Evolutionary conservation across 306 rosid genomes (phyloP), one percentile per base, ranked within the genome.

Genomic region (Quercus ilex): DNA sequence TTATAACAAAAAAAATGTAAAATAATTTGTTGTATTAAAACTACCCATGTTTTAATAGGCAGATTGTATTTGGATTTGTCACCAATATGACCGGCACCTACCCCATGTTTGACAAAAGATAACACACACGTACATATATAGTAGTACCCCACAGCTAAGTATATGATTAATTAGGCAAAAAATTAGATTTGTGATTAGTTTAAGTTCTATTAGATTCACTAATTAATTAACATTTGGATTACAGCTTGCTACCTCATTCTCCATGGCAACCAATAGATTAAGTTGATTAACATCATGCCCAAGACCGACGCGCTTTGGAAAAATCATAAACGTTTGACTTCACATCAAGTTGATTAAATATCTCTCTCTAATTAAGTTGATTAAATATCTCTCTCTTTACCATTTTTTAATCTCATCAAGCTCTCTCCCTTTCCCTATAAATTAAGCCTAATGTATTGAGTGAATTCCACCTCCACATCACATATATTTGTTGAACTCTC

Each of bases 241-340:
- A 18, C 55, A n/a, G 33, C 71, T 18, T 51, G 82, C 77, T 21
- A 21, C 2, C 4, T 21, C 57, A 19, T 2, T 60, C 7, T 53
- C 23, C 68, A 13, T 19, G 51, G 69, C 74, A 25, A 71, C 77
- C n/a, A 2, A 21, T 23, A 55, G 41, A 65, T 15, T 20, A 62
- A 71, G 53, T 17, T 8, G 5, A 3, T 7, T 35, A 38, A 38
- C 43, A 75, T 64, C 62, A 5, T 26, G 17, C 46, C 74, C 21
- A 11, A 26, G 77, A 77, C 33, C 62, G 28, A 80, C 87, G 87
- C 87, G 82, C 46, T 80, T 74, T 77, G 33, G 33, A 58, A 17
- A 58, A 59, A 38, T 59, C 46, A 30, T 49, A 13, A 10, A 49
- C n/a, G 82, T 60, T 60, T 84, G 87, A 81, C 85, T 73, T 68